Percentiles rank a stretch among this genome's conserved stretches.
Conservation (phyloP, 1,284 basidiomycete species). For the Heterobasidion irregulare region DNA sequence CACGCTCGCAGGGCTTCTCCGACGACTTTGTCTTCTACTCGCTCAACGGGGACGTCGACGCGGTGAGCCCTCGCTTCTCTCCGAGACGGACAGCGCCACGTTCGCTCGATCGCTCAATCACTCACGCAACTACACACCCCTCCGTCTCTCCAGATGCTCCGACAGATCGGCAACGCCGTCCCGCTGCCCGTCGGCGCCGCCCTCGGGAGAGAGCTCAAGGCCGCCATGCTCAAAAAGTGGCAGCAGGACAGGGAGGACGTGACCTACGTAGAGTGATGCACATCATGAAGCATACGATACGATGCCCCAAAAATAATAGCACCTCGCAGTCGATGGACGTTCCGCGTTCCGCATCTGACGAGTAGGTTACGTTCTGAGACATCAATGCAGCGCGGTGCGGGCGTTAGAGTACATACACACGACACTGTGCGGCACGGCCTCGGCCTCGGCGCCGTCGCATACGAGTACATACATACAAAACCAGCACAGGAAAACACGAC, state of each 20-base stretch:
- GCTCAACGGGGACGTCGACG: slow-evolving; percentile 39
- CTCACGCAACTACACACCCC: not conserved
- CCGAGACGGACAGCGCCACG: not conserved
- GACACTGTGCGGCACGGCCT: too few relatives aligned
- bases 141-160: slow-evolving; percentile 46
- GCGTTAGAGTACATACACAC: too few relatives aligned
- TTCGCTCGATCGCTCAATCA: not conserved
- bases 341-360: too few relatives aligned
- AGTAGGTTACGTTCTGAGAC: too few relatives aligned
- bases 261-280: slow-evolving; percentile 16
- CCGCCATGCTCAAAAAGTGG: slow-evolving; percentile 45
- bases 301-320: too few relatives aligned
- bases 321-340: too few relatives aligned
- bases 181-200: slow-evolving; percentile 55
- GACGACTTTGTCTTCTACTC: slow-evolving; percentile 59
- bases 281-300: not conserved
- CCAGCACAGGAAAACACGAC: too few relatives aligned
- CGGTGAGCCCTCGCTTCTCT: slow-evolving; percentile 31
- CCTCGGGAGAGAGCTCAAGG: slow-evolving; percentile 50
- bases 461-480: too few relatives aligned
- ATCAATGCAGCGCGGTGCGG: too few relatives aligned
- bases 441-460: too few relatives aligned
- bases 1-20: slow-evolving; percentile 70
- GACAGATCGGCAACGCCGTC: slow-evolving; percentile 73
- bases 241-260: slow-evolving; percentile 21